phyloP scores from a whole-genome alignment of 1,284 basidiomycete genomes.

The Lentinus polychrous region DNA sequence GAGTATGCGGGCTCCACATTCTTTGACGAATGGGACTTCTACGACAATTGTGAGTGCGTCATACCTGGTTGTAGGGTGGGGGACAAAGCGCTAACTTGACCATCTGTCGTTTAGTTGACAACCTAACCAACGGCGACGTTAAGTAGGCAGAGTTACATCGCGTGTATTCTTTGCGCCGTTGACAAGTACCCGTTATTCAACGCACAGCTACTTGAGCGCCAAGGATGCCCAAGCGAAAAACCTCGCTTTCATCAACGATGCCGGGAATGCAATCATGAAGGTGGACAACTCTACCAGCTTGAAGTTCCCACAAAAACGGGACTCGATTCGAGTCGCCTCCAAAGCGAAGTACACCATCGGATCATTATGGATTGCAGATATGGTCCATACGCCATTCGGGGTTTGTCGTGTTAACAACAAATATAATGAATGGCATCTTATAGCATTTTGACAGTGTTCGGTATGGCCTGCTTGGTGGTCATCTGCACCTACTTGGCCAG shows the following conservation, averaged over 20 bases:
- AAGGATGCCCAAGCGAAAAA: slow-evolving; percentile 38
- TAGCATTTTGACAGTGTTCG: slow-evolving; percentile 41
- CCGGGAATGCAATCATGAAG: slow-evolving; percentile 62
- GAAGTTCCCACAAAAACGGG: slow-evolving; percentile 56
- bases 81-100: not conserved
- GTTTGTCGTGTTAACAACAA: slow-evolving; percentile 15
- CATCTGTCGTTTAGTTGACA: slow-evolving; percentile 39
- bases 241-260: slow-evolving; percentile 57
- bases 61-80: not conserved
- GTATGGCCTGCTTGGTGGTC: slow-evolving; percentile 72
- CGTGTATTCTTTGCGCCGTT: not conserved
- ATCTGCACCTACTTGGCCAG: slow-evolving; percentile 56
- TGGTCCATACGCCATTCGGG: slow-evolving; percentile 65
- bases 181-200: not conserved
- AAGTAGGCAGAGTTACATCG: slow-evolving; percentile 28
- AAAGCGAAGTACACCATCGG: slow-evolving; percentile 55
- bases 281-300: slow-evolving; percentile 63
- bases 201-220: slow-evolving; percentile 48
- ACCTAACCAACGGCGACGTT: slow-evolving; percentile 66
- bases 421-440: not conserved
- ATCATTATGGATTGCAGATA: slow-evolving; percentile 59
- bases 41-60: slow-evolving; percentile 24
- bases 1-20: slow-evolving; percentile 30
- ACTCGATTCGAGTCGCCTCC: slow-evolving; percentile 60
- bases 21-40: slow-evolving; percentile 35